Percentiles rank a stretch among this genome's conserved stretches.
Evolutionary conservation across 441 rosid species (phyloP).

Genomic region (Arabidopsis lyrata): DNA sequence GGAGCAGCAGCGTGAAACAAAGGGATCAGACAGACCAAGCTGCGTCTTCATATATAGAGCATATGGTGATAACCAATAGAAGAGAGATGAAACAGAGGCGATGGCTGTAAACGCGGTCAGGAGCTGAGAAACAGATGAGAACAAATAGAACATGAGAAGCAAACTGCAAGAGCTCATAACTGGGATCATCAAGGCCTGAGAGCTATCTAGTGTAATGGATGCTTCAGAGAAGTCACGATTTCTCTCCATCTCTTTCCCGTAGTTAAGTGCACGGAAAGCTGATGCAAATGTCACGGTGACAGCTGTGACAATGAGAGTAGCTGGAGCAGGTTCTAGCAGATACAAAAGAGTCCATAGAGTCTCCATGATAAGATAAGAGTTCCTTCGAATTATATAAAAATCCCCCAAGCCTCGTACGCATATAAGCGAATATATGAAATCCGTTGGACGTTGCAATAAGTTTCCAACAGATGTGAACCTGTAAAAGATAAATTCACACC

Average conservation of each 20-base stretch:
- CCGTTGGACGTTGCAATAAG: not conserved
- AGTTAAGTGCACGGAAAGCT: conserved; percentile 89
- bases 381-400: conserved; percentile 32
- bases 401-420: conserved; percentile 27
- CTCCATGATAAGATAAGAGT: conserved; percentile 60
- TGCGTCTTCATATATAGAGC: conserved; percentile 64
- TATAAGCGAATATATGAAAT: conserved; percentile 12
- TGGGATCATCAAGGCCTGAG: conserved; percentile 95
- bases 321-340: conserved; percentile 91
- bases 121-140: conserved; percentile 89
- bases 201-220: conserved; percentile 81
- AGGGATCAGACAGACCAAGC: conserved; percentile 83
- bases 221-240: conserved; percentile 88
- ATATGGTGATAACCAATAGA: conserved; percentile 78
- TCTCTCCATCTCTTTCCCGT: conserved; percentile 94
- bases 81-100: conserved; percentile 89
- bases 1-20: conserved; percentile 85
- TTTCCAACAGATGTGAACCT: conserved; percentile 15
- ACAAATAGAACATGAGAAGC: conserved; percentile 93
- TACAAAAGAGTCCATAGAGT: conserved; percentile 81
- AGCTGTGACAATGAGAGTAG: conserved; percentile 83
- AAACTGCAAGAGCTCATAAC: conserved; percentile 96
- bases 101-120: conserved; percentile 92
- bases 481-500: conserved; percentile 28
- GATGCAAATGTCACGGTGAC: conserved; percentile 89